Evolutionary conservation across 2,329 filamentous ascomycete species (phyloP), one percentile per base, ranked within the genome.

Genomic region (Alternaria rosae): DNA sequence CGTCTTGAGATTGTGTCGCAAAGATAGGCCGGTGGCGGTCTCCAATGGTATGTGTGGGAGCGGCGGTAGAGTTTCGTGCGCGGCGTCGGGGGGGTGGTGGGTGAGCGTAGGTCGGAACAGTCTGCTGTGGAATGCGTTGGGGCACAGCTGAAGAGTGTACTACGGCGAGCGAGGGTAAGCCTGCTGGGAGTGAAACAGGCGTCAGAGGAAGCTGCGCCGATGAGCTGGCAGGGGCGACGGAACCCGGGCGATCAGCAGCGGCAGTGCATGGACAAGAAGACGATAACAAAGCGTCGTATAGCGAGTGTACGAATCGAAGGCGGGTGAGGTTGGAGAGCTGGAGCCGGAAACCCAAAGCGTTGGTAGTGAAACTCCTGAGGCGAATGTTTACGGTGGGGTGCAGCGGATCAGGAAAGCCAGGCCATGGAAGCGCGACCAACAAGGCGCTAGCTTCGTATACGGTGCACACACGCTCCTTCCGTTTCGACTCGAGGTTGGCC

Each of bases 221-320:
- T 66, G 64, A 57, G 70, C 50, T 70, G 68, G 69, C 65, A 69
- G 61, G 58, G 50, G 62, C 62, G 61, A 63, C 26, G 59, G 58
- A 55, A 43, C 52, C 60, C 52, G 56, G 41, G 28, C 43, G 65
- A 62, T 55, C 50, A 64, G 59, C 55, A 57, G 53, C 54, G 44
- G 28, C 51, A 17, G 45, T 15, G 54, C 54, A 66, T 57, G 43
- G 28, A 32, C 41, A 43, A 28, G 53, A 28, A 45, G 20, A 21
- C 20, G 38, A 56, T 30, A 38, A 59, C 61, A 52, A 28, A 26
- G 30, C 11, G 35, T 23, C 28, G 53, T 32, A 56, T 53, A 66
- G 61, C 64, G 64, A 66, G 38, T 35, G 64, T 64, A 64, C 28
- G 64, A 64, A 66, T 54, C 43, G 57, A 64, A 66, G 52, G 32